A percentile compares a stretch with the other conserved stretches of the same genome.
phyloP scores from a whole-genome alignment of 2,329 filamentous ascomycete species.

The Aspergillus quadrilineatus region DNA sequence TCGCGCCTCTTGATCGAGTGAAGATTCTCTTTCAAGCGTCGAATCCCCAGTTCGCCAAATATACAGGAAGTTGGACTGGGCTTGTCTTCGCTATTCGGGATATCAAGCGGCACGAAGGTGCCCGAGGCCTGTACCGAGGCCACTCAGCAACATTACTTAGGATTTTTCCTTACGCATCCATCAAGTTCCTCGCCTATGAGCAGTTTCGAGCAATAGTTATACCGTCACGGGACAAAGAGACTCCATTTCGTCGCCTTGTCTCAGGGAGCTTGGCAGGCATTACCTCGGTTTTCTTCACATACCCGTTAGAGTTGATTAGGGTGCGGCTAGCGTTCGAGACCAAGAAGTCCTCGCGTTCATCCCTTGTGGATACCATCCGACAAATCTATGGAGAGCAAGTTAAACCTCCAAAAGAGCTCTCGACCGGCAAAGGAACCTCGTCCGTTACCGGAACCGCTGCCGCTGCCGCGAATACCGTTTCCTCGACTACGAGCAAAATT shows the following conservation, averaged over 20 bases:
- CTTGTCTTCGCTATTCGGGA: slow-evolving; percentile 78
- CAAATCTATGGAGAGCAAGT: slow-evolving; percentile 82
- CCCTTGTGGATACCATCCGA: slow-evolving; percentile 71
- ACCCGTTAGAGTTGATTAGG: slow-evolving; percentile 87
- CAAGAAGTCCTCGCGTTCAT: slow-evolving; percentile 67
- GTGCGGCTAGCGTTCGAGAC: slow-evolving; percentile 96
- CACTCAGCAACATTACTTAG: slow-evolving; percentile 91
- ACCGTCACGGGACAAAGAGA: slow-evolving; percentile 69
- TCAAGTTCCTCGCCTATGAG: slow-evolving; percentile 98
- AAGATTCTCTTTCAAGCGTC: slow-evolving; percentile 98
- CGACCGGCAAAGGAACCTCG: slow-evolving; percentile 40
- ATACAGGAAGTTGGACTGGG: slow-evolving; percentile 83
- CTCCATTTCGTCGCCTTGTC: slow-evolving; percentile 64
- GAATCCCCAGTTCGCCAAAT: slow-evolving; percentile 91
- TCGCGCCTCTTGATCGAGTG: slow-evolving; percentile 92
- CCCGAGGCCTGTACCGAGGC: slow-evolving; percentile 79
- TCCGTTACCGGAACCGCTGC: slow-evolving; percentile 40
- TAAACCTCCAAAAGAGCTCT: slow-evolving; percentile 31
- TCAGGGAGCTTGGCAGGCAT: slow-evolving; percentile 61
- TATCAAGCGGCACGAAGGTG: slow-evolving; percentile 74
- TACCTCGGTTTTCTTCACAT: slow-evolving; percentile 92
- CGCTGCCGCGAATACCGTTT: slow-evolving; percentile 36
- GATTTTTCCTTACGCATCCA: slow-evolving; percentile 95
- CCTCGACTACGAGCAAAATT: slow-evolving; percentile 48
- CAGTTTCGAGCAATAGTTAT: slow-evolving; percentile 85